These are phyloP conservation scores for Ceratobasidium theobromae DNA, from an alignment of 1,284 basidiomycete species.

Conservation along the genomic window DNA sequence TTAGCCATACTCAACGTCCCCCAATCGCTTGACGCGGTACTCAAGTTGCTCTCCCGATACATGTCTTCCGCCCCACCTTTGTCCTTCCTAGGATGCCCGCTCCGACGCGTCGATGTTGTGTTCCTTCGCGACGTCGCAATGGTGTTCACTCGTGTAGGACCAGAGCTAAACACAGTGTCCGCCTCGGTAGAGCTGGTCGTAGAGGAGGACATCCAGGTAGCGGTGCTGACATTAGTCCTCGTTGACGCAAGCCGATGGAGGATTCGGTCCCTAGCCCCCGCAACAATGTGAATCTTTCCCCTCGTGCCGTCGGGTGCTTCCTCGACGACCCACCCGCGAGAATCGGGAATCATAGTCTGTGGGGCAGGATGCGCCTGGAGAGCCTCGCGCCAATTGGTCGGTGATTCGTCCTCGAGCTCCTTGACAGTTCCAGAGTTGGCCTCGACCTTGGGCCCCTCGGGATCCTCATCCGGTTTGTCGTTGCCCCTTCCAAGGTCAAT, in stretches of 20 bases:
- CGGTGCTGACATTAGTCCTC: not conserved
- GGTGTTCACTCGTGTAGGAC: not conserved
- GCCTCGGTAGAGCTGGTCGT: constrained; percentile 4
- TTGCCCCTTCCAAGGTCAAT: not conserved
- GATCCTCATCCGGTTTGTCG: not conserved
- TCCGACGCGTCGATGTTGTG: constrained; percentile 14
- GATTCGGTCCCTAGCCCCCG: not conserved
- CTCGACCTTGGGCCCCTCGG: not conserved
- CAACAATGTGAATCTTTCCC: not conserved
- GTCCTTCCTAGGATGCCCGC: not conserved
- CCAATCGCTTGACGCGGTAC: constrained; percentile 22
- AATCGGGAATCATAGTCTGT: not conserved
- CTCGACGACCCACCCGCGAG: not conserved
- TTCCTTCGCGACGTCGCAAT: constrained; percentile 19
- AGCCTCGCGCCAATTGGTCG: not conserved
- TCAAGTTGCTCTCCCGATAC: not conserved
- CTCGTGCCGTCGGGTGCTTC: not conserved
- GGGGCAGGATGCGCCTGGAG: not conserved
- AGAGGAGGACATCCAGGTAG: not conserved
- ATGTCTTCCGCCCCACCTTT: not conserved
- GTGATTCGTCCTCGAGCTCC: not conserved
- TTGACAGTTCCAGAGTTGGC: too few species aligned
- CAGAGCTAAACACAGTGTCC: not conserved
- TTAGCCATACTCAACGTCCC: not conserved
- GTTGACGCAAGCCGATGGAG: constrained; percentile 13